A percentile compares a stretch with the other conserved stretches of the same genome.
Conservation (phyloP, 2,329 filamentous ascomycete species). For the Hypoxylon sp. region DNA sequence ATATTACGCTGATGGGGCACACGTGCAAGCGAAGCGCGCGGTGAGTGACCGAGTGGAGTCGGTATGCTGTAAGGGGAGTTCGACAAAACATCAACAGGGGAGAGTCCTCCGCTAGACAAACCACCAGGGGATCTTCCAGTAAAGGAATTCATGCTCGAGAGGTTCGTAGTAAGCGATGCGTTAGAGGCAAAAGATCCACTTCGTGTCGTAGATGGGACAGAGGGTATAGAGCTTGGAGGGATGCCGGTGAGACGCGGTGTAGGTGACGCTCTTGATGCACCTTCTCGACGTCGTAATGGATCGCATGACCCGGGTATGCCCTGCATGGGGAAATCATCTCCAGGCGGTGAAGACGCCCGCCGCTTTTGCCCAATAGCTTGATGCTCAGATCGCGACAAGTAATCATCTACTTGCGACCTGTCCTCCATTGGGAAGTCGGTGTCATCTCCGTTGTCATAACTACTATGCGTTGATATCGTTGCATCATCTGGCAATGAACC, state of each 20-base stretch:
- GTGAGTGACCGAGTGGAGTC: slow-evolving; percentile 65
- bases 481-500: slow-evolving; percentile 62
- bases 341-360: slow-evolving; percentile 68
- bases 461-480: slow-evolving; percentile 61
- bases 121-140: slow-evolving; percentile 65
- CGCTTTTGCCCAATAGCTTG: slow-evolving; percentile 67
- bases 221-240: slow-evolving; percentile 61
- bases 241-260: slow-evolving; percentile 65
- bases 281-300: slow-evolving; percentile 64
- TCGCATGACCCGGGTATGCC: slow-evolving; percentile 60
- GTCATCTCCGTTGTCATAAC: slow-evolving; percentile 67
- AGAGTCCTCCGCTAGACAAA: slow-evolving; percentile 62
- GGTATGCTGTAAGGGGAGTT: slow-evolving; percentile 66
- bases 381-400: slow-evolving; percentile 54
- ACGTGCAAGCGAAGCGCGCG: slow-evolving; percentile 62
- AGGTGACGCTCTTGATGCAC: slow-evolving; percentile 66
- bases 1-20: slow-evolving; percentile 62
- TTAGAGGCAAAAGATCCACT: slow-evolving; percentile 65
- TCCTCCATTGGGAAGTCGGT: slow-evolving; percentile 63
- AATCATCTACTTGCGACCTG: slow-evolving; percentile 65
- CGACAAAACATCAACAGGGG: slow-evolving; percentile 58
- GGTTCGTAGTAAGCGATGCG: slow-evolving; percentile 61
- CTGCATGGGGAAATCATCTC: slow-evolving; percentile 62
- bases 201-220: slow-evolving; percentile 61
- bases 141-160: slow-evolving; percentile 61